Evolutionary conservation across 352 stramenopile species (phyloP).

Genomic region (Phytophthora hibernalis): DNA sequence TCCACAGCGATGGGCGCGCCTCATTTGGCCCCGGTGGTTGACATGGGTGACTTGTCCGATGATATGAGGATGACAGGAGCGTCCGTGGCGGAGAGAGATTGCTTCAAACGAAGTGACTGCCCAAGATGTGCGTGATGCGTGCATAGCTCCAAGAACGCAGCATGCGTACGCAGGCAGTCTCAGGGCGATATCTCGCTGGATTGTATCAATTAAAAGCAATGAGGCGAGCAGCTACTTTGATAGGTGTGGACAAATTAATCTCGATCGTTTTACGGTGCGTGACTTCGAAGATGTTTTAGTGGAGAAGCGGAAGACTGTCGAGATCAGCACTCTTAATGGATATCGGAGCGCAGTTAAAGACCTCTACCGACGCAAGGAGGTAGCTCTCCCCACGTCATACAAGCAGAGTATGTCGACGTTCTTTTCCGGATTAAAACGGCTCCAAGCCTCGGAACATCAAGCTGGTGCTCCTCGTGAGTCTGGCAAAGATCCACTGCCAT

Average conservation of each 20-base stretch:
- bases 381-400: background rate
- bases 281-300: constrained; percentile 5
- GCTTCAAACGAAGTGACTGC: too few relatives aligned
- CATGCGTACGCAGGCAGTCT: background rate
- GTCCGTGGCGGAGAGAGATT: background rate
- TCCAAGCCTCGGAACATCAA: constrained; percentile 2
- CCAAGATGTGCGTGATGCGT: background rate
- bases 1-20: background rate
- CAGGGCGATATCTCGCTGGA: background rate
- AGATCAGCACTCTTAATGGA: constrained; percentile 4
- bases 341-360: constrained; percentile 9
- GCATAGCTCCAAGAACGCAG: background rate
- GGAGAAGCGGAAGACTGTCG: constrained; percentile 8
- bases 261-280: background rate
- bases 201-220: background rate
- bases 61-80: background rate
- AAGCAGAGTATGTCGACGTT: constrained; percentile 14
- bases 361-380: constrained; percentile 1
- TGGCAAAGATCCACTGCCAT: constrained; percentile 3
- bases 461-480: constrained; percentile 4
- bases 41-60: background rate
- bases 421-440: constrained; percentile 9
- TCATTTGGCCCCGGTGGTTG: background rate
- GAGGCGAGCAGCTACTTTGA: constrained; percentile 1
- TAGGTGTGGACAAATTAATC: constrained; percentile 1